Conservation (phyloP, 2,329 filamentous ascomycete genomes). For the Colletotrichum noveboracense region DNA sequence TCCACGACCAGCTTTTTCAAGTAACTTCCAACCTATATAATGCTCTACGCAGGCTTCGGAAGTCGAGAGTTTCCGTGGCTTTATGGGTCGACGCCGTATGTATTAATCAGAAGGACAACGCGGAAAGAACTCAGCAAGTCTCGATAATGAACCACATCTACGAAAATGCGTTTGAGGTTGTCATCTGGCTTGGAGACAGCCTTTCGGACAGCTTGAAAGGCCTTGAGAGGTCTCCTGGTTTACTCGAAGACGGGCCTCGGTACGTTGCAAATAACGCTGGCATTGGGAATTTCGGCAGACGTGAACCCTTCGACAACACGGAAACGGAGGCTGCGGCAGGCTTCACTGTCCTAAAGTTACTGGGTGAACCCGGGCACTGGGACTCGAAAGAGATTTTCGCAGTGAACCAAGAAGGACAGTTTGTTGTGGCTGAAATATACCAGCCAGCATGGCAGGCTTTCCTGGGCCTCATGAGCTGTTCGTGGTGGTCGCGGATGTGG, state of each 20-base stretch:
- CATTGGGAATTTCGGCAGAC: neutral
- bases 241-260: neutral
- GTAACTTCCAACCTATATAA: neutral
- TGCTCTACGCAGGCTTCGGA: neutral
- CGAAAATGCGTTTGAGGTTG: neutral
- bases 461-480: neutral
- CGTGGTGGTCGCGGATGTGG: neutral
- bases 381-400: neutral
- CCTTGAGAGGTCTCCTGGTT: neutral
- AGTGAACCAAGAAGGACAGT: neutral
- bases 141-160: neutral
- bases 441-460: neutral
- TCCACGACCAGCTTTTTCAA: neutral
- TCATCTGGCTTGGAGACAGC: neutral
- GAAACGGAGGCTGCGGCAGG: neutral
- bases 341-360: neutral
- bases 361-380: neutral
- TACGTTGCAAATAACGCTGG: neutral
- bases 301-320: neutral
- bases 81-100: neutral
- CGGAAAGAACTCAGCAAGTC: neutral
- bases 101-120: neutral
- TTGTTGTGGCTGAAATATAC: neutral
- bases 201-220: rapidly evolving
- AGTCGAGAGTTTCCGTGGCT: rapidly evolving